These are phyloP conservation scores for Aspergillus tubingensis DNA, from an alignment of 2,329 filamentous ascomycete genomes.

Conservation along the genomic window DNA sequence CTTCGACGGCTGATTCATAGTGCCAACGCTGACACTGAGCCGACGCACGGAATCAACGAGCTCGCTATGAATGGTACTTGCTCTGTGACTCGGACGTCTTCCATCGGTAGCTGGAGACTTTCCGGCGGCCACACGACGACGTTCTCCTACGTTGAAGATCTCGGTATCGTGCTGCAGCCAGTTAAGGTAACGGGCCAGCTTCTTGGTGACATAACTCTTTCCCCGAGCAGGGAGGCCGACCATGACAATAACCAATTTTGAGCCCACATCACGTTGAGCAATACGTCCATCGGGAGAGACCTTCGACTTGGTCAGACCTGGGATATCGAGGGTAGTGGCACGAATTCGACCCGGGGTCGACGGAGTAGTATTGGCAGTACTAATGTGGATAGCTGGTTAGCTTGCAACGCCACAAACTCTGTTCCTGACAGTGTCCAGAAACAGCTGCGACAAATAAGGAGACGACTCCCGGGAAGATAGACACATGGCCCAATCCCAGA, in stretches of 20 bases:
- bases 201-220: constrained; percentile 99
- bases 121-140: constrained; percentile 74
- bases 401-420: neutral
- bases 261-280: constrained; percentile 87
- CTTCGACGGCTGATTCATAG: constrained; percentile 21
- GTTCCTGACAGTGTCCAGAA: neutral
- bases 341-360: constrained; percentile 77
- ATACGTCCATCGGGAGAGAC: constrained; percentile 96
- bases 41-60: constrained; percentile 48
- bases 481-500: neutral
- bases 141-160: constrained; percentile 97
- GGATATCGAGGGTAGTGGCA: constrained; percentile 94
- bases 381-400: constrained; percentile 14
- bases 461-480: neutral
- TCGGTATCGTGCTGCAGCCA: constrained; percentile 96
- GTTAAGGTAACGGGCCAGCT: constrained; percentile 89
- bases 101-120: constrained; percentile 40
- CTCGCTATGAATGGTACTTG: constrained; percentile 41
- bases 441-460: neutral
- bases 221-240: constrained; percentile 91
- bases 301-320: constrained; percentile 90
- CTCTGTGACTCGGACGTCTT: constrained; percentile 19
- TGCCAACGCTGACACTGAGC: constrained; percentile 43
- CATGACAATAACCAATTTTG: constrained; percentile 98
- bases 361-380: constrained; percentile 25